Evolutionary conservation across 805 yeast genomes (phyloP), one percentile per base, ranked within the genome.

Genomic region (Metschnikowia gelsemii): DNA sequence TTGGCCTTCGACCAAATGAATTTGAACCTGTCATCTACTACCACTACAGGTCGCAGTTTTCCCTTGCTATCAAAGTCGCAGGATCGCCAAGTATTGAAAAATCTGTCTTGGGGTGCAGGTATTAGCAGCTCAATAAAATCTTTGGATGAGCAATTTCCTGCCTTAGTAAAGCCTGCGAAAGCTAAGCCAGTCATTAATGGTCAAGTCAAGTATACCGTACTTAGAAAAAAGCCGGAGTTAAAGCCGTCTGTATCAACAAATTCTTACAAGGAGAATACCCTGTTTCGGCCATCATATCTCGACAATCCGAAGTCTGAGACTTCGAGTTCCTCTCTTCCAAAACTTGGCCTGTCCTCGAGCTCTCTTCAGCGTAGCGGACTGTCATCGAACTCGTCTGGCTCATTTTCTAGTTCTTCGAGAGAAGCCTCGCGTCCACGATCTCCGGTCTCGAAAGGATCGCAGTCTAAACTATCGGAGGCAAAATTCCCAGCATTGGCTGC

Each of bases 401-500:
- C 43, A 3, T 28, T 33, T 8, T 6, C 34, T 16, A 27, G 23
- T 21, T 24, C 19, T 37, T 36, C 49, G 17, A 26, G 35, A 14
- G 39, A 19, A 12, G 20, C 34, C 5, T 32, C 49, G 3, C 36
- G 44, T 25, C 25, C 45, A 66, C 70, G 13, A 39, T 59, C 67
- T 6, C 47, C 51, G 2, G 32, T 23, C 21, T 25, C 25, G 13
- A 22, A 36, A 29, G 40, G 55, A 56, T 55, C 67, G 18, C 52
- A 66, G 21, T 55, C 55, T 14, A 49, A 40, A 21, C 23, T 35
- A 55, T 40, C 59, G 22, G 63, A 58, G 2, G 40, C 56, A 3
- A 61, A 73, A 47, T 76, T 80, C 54, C 85, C 86, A 3, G 70
- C 78, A 0, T 57, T 75, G 26, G 64, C 30, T 14, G 43, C 61